Evolutionary conservation across 495 filamentous ascomycete genomes (phyloP).

Genomic region (Acidomyces sp.): DNA sequence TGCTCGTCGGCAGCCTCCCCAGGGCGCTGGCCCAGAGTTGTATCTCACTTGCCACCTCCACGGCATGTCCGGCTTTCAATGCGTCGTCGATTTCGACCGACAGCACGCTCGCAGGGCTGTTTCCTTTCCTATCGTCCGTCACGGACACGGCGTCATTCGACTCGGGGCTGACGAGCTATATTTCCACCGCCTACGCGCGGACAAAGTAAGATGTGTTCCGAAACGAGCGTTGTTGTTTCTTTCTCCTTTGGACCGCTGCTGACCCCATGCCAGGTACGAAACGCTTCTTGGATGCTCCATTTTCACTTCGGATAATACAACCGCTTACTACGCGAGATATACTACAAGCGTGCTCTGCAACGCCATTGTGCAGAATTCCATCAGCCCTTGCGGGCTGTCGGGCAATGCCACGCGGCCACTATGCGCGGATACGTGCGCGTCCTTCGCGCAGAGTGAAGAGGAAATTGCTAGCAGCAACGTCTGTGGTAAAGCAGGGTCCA

Average conservation of each 20-base stretch:
- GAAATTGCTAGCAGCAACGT: slow-evolving; percentile 65
- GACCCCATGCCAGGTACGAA: slow-evolving; percentile 44
- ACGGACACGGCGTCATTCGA: slow-evolving; percentile 69
- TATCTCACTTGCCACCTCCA: slow-evolving; percentile 67
- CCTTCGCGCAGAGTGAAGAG: slow-evolving; percentile 77
- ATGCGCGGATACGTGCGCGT: slow-evolving; percentile 80
- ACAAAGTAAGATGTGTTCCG: too few relatives aligned
- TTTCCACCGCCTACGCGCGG: slow-evolving; percentile 59
- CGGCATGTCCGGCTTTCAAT: slow-evolving; percentile 70
- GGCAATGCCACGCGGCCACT: slow-evolving; percentile 53
- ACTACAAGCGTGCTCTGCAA: slow-evolving; percentile 90
- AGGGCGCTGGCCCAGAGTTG: slow-evolving; percentile 38
- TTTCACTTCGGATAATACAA: slow-evolving; percentile 68
- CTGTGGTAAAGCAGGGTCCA: slow-evolving; percentile 49
- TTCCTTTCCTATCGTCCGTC: slow-evolving; percentile 77
- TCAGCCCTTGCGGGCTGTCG: slow-evolving; percentile 52
- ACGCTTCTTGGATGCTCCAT: slow-evolving; percentile 67
- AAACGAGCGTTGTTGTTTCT: slow-evolving; percentile 22
- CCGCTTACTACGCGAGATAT: slow-evolving; percentile 80
- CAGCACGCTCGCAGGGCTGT: slow-evolving; percentile 48
- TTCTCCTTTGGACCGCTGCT: slow-evolving; percentile 11
- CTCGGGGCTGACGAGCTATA: slow-evolving; percentile 54
- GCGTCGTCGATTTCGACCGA: slow-evolving; percentile 68
- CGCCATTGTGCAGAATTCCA: slow-evolving; percentile 85
- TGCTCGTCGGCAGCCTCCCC: slow-evolving; percentile 14